Conservation (phyloP, 805 yeast species). For the Phaffomyces thermotolerans region DNA sequence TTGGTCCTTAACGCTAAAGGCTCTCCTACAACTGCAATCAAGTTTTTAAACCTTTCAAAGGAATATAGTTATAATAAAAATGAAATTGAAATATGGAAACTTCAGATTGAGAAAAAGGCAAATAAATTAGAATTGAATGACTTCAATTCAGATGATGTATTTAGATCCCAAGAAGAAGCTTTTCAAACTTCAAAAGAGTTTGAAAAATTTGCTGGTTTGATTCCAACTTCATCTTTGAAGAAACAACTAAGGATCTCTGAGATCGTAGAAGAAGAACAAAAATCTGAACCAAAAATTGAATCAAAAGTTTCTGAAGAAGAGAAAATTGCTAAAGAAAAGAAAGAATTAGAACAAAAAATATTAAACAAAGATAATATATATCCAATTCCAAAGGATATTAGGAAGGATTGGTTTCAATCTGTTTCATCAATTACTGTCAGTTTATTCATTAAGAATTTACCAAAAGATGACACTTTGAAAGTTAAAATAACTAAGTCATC, state of each 20-base stretch:
- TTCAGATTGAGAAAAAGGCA: conserved; percentile 16
- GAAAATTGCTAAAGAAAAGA: conserved; percentile 12
- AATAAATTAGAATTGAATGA: conserved; percentile 5
- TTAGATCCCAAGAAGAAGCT: conserved; percentile 7
- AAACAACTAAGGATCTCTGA: background rate
- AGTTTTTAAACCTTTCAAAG: conserved; percentile 34
- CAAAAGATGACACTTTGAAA: conserved; percentile 36
- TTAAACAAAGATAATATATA: conserved; percentile 18
- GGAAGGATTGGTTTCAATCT: conserved; percentile 73
- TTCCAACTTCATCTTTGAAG: background rate
- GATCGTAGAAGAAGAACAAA: background rate
- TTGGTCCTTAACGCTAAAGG: conserved; percentile 34
- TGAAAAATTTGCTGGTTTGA: background rate
- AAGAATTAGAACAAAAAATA: conserved; percentile 18
- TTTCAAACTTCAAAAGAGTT: conserved; percentile 5
- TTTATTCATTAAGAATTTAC: conserved; percentile 62
- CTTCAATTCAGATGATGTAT: conserved; percentile 8
- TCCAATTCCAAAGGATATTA: conserved; percentile 28
- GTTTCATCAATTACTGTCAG: conserved; percentile 50
- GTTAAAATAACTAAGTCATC: conserved; percentile 33
- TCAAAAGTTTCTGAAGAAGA: background rate
- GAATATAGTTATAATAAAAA: conserved; percentile 28
- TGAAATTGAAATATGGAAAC: conserved; percentile 15
- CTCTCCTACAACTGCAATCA: conserved; percentile 31
- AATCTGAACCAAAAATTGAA: background rate